phyloP scores from a whole-genome alignment of 768 basidiomycete genomes.

The Psilocybe azurescens region DNA sequence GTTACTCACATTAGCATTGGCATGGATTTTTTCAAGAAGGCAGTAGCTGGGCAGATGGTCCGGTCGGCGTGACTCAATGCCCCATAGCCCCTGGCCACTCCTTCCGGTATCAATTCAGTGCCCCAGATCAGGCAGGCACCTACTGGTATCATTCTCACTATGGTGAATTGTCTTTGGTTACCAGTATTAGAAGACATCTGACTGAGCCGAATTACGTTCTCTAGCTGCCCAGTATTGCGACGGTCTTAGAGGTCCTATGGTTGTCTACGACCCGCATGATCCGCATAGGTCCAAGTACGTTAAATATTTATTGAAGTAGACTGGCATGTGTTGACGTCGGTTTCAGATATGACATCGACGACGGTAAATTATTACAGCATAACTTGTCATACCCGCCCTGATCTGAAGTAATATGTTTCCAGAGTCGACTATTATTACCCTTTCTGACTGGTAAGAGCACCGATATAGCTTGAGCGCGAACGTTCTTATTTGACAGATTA shows the following conservation, averaged over 20 bases:
- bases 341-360: slow-evolving; percentile 17
- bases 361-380: slow-evolving; percentile 17
- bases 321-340: too few relatives aligned
- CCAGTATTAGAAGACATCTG: slow-evolving; percentile 31
- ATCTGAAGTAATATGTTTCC: background rate
- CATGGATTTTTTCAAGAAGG: slow-evolving; percentile 44
- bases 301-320: background rate
- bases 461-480: background rate
- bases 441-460: slow-evolving; percentile 41
- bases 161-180: slow-evolving; percentile 21
- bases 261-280: slow-evolving; percentile 50
- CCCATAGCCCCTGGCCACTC: slow-evolving; percentile 44
- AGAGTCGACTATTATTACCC: slow-evolving; percentile 49
- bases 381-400: background rate
- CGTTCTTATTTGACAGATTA: background rate
- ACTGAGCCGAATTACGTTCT: slow-evolving; percentile 3
- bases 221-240: slow-evolving; percentile 59
- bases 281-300: slow-evolving; percentile 32
- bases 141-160: slow-evolving; percentile 53
- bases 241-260: slow-evolving; percentile 53
- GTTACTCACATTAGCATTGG: slow-evolving; percentile 56
- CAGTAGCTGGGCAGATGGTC: slow-evolving; percentile 45
- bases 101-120: slow-evolving; percentile 31
- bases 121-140: slow-evolving; percentile 43
- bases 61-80: slow-evolving; percentile 43